A percentile compares a stretch with the other conserved stretches of the same genome.
Evolutionary conservation across 148 eudicot species (phyloP).

Genomic region (Fagopyrum homotropicum): DNA sequence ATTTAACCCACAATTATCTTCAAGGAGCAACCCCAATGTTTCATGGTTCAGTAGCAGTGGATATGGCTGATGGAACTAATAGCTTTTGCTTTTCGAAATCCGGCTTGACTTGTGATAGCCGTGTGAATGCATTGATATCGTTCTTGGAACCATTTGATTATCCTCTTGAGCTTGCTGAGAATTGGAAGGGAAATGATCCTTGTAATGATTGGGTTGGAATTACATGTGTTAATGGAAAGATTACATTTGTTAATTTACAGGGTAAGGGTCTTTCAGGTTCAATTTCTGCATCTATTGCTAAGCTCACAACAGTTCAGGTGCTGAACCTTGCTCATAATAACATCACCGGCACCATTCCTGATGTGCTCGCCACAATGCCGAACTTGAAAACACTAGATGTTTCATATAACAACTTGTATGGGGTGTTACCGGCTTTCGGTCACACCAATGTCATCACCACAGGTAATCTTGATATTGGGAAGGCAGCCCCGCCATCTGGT

Average conservation of each 20-base stretch:
- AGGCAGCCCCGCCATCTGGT: neutral
- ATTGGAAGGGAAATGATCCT: conserved; percentile 77
- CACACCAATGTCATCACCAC: conserved; percentile 3
- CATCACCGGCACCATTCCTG: conserved; percentile 9
- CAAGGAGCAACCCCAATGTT: conserved; percentile 73
- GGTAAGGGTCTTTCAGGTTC: neutral
- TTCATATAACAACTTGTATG: conserved; percentile 4
- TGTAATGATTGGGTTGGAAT: conserved; percentile 5
- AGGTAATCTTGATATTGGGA: conserved; percentile 9
- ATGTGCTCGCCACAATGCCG: conserved; percentile 2
- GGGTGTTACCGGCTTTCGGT: neutral
- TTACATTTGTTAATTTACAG: neutral
- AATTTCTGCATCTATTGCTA: conserved; percentile 6
- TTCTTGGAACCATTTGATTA: conserved; percentile 52
- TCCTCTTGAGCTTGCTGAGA: conserved; percentile 43
- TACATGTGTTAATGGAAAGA: neutral
- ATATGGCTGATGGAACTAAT: conserved; percentile 29
- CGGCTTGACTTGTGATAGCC: conserved; percentile 50
- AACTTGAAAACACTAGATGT: conserved; percentile 10
- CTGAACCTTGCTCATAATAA: conserved; percentile 7
- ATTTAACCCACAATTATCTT: conserved; percentile 55
- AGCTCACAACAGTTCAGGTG: neutral
- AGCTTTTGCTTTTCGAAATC: conserved; percentile 56
- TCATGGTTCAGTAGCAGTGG: conserved; percentile 28
- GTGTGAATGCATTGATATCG: conserved; percentile 41